These are phyloP conservation scores for Mycena olivaceomarginata DNA, from an alignment of 768 basidiomycete species.

Conservation along the genomic window DNA sequence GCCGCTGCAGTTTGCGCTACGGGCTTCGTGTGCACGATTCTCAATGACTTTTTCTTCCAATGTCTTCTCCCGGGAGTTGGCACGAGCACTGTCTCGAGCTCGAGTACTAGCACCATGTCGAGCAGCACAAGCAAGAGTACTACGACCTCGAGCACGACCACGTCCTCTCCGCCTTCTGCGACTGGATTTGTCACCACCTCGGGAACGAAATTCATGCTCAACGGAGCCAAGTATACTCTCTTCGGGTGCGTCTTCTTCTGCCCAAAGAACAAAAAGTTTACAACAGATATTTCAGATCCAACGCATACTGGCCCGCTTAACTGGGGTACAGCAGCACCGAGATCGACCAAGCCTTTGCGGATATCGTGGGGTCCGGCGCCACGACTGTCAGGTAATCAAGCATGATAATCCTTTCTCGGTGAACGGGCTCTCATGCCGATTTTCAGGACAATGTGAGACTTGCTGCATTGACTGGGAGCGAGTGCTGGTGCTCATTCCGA, in stretches of 20 bases:
- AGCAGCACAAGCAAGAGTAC: background rate
- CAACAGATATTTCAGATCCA: conserved; percentile 53
- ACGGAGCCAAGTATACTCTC: conserved; percentile 6
- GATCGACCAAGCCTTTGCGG: conserved; percentile 70
- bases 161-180: background rate
- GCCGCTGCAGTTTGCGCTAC: conserved; percentile 57
- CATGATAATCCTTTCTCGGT: conserved; percentile 53
- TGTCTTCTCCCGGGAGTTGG: conserved; percentile 67
- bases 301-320: conserved; percentile 77
- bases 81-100: conserved; percentile 44
- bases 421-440: background rate
- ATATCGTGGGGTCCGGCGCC: conserved; percentile 69
- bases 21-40: conserved; percentile 66
- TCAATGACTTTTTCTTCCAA: conserved; percentile 72
- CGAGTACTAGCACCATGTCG: background rate
- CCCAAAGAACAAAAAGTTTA: no score
- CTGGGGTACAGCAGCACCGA: conserved; percentile 63
- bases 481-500: no score
- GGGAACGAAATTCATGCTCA: conserved; percentile 8
- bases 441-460: conserved; percentile 4
- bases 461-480: no score
- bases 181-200: conserved; percentile 21
- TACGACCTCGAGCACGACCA: conserved; percentile 8
- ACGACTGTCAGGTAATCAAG: conserved; percentile 66
- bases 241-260: background rate